These are phyloP conservation scores for Epichloe aotearoae DNA, from an alignment of 2,329 filamentous ascomycete genomes.

Conservation along the genomic window DNA sequence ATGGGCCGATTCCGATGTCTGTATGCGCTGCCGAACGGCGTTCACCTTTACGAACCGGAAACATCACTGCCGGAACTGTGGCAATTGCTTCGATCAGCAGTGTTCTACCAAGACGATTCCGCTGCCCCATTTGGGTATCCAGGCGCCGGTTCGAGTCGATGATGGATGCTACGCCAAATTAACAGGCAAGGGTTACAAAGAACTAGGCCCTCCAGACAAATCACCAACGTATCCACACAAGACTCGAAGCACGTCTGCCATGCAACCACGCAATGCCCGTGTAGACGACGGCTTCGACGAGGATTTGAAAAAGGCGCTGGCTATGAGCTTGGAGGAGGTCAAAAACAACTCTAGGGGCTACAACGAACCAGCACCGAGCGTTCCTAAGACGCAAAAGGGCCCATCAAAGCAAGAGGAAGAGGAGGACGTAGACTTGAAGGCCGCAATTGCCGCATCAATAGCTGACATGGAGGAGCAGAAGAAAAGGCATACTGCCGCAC, in stretches of 20 bases:
- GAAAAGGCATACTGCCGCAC: constrained; percentile 67
- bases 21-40: constrained; percentile 89
- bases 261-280: constrained; percentile 83
- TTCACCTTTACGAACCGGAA: constrained; percentile 98
- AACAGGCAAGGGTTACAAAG: constrained; percentile 49
- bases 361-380: constrained; percentile 40
- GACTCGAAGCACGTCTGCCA: constrained; percentile 50
- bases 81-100: constrained; percentile 91
- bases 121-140: constrained; percentile 82
- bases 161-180: constrained; percentile 90
- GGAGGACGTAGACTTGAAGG: constrained; percentile 84
- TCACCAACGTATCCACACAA: constrained; percentile 43
- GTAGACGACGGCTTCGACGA: constrained; percentile 89
- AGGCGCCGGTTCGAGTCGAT: constrained; percentile 83
- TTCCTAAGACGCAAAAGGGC: constrained; percentile 15
- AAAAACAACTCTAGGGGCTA: constrained; percentile 64
- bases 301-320: constrained; percentile 80
- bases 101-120: constrained; percentile 84
- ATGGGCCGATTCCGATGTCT: constrained; percentile 96
- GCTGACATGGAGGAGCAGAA: constrained; percentile 98
- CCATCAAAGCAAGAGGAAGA: constrained; percentile 50
- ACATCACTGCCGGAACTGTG: constrained; percentile 95
- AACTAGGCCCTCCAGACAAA: constrained; percentile 29
- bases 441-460: constrained; percentile 86
- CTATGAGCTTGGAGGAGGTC: constrained; percentile 94